Evolutionary conservation across 768 basidiomycete species (phyloP).

Genomic region (Mycena polygramma): DNA sequence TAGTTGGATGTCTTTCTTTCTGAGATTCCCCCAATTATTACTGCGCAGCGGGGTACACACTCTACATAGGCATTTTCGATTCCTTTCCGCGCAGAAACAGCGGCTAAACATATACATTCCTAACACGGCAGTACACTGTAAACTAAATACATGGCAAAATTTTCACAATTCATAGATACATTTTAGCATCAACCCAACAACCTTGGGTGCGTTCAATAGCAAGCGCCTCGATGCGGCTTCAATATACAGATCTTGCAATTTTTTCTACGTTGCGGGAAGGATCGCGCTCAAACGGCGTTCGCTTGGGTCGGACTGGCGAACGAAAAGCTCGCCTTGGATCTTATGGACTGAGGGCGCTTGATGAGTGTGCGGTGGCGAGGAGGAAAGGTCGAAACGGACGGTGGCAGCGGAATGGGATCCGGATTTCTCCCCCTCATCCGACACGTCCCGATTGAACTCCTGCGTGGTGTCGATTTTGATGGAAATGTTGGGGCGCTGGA

Average conservation of each 20-base stretch:
- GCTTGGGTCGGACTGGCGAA: slow-evolving; percentile 6
- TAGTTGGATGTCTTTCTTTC: too few species aligned
- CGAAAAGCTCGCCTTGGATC: slow-evolving; percentile 34
- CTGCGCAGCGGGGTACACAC: too few species aligned
- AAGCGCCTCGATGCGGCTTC: not conserved
- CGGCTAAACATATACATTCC: not conserved
- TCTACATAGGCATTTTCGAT: too few species aligned
- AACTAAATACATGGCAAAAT: slow-evolving; percentile 32
- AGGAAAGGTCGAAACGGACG: slow-evolving; percentile 40
- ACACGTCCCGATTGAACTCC: slow-evolving; percentile 58
- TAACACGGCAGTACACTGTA: slow-evolving; percentile 12
- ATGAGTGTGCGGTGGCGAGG: slow-evolving; percentile 34
- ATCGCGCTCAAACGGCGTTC: slow-evolving; percentile 27
- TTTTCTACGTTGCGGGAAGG: not conserved
- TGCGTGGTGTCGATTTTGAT: slow-evolving; percentile 70
- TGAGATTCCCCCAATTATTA: too few species aligned
- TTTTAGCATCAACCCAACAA: slow-evolving; percentile 30
- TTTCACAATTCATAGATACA: slow-evolving; percentile 22
- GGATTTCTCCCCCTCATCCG: slow-evolving; percentile 45
- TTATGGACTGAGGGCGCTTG: slow-evolving; percentile 35
- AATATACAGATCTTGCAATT: not conserved
- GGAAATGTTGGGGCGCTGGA: slow-evolving; percentile 61
- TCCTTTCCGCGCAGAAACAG: too few species aligned
- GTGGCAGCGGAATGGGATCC: slow-evolving; percentile 28
- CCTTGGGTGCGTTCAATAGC: slow-evolving; percentile 26